Evolutionary conservation across 2,329 filamentous ascomycete species (phyloP), one percentile per base, ranked within the genome.

Genomic region (Lecanoromycetidae sp.): DNA sequence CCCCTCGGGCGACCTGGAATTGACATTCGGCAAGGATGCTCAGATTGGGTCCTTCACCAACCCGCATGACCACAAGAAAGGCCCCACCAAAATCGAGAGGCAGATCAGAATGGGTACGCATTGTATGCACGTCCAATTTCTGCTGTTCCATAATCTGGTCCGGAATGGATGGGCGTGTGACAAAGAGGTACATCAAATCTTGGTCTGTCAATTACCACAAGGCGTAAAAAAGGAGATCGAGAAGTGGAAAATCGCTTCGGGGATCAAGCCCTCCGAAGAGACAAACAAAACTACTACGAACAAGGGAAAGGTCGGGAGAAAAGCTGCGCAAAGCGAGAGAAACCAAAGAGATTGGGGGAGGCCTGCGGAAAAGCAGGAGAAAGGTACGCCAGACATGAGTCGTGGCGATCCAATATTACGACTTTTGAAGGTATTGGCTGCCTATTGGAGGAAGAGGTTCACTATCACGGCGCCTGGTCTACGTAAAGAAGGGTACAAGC

Each of bases 401-500:
- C 76, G 79, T 34, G 86, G 86, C 0, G 88, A 95, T 61, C 87
- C 88, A 0, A 65, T 94, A 4, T 75, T 90, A 44, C 72, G 80
- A 19, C 69, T 96, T 3, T 71, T 96, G 58, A 83, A 82, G 57
- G 71, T 78, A 3, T 66, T 98, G n/a, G 72, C 81, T 8, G 75
- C 80, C 1, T 95, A 87, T 71, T 98, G 91, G 91, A 87, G 81
- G 60, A 83, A 87, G 57, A 74, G 80, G 27, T 98, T 94, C 62
- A 75, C 71, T 1, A 72, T 91, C 35, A 86, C 79, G 0, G 75
- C 81, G 0, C 87, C 88, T 0, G 86, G 85, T 0, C 59, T 96
- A 19, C 76, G 88, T n/a, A 98, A 96, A 66, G 74, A 77, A 60
- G 91, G 91, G 0, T 96, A 96, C 60, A 83, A 90, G 68, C 73